A percentile compares a stretch with the other conserved stretches of the same genome.
Conservation (phyloP, 2,329 filamentous ascomycete genomes). For the Colletotrichum somersetense region DNA sequence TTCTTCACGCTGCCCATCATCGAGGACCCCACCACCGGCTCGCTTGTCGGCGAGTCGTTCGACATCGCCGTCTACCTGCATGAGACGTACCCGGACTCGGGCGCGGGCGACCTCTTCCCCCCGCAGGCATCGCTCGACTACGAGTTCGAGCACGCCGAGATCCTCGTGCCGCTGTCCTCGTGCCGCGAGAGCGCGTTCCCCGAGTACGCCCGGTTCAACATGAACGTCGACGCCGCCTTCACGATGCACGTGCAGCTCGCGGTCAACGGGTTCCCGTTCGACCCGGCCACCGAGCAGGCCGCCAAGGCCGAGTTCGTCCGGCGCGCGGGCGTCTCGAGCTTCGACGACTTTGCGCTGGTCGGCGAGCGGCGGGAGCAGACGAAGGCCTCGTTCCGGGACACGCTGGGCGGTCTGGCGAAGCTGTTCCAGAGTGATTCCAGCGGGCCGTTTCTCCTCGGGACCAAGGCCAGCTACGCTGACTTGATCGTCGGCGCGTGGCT, state of each 20-base stretch:
- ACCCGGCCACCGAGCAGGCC: constrained; percentile 60
- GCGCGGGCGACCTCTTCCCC: constrained; percentile 63
- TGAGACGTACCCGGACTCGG: constrained; percentile 60
- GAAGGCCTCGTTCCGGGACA: constrained; percentile 54
- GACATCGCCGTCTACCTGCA: constrained; percentile 74
- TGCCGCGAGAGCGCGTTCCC: constrained; percentile 45
- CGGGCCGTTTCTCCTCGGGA: constrained; percentile 64
- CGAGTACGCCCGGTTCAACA: constrained; percentile 65
- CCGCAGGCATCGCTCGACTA: constrained; percentile 55
- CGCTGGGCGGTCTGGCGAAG: constrained; percentile 57
- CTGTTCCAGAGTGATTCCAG: constrained; percentile 53
- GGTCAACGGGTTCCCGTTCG: constrained; percentile 60
- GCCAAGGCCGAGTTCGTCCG: constrained; percentile 61
- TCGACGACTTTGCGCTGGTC: constrained; percentile 57
- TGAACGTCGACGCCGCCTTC: constrained; percentile 67
- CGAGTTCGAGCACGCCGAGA: constrained; percentile 46
- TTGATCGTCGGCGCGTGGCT: constrained; percentile 70
- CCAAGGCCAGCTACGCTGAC: constrained; percentile 64
- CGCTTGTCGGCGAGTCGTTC: constrained; percentile 70
- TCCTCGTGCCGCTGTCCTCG: constrained; percentile 54
- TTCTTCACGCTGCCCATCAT: constrained; percentile 73
- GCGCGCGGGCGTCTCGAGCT: constrained; percentile 59
- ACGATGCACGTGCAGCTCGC: constrained; percentile 58
- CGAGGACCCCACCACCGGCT: constrained; percentile 55
- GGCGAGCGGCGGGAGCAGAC: constrained; percentile 56